Evolutionary conservation across 2,329 filamentous ascomycete genomes (phyloP), one percentile per base, ranked within the genome.

Genomic region (Alternaria infectoria): DNA sequence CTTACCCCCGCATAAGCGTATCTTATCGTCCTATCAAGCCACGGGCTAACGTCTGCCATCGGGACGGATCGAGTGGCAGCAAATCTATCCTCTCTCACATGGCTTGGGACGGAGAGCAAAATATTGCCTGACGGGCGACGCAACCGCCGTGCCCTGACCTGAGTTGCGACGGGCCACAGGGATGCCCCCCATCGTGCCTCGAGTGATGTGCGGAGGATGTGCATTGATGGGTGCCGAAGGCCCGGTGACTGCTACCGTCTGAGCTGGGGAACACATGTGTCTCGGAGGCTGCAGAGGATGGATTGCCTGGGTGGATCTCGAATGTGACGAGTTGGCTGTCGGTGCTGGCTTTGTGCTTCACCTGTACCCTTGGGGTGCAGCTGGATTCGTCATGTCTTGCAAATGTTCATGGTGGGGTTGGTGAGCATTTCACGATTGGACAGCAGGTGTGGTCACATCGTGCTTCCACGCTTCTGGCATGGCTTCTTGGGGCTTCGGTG

Each of bases 61-160:
- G 74, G 74, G 66, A 74, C 74, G 74, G 74, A 75, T 76, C 74
- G 74, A 75, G 67, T 57, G 69, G 59, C 59, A 46, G 51, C 47
- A 63, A 28, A 59, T 59, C 56, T 52, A 15, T 52, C 3, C 36
- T 28, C 36, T 52, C 49, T 62, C 60, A 69, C 61, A 59, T 56
- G 56, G 36, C 47, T 49, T 56, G 60, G 54, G 56, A 63, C 25
- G 49, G 8, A 61, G 36, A 40, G 36, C 36, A 60, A 62, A 64
- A 55, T 36, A 67, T 70, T 72, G 70, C 66, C 74, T 77, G 68
- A 25, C 45, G 50, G 25, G 71, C 73, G 72, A 75, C 68, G 71
- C 73, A 72, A 69, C 69, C 73, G 74, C 72, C 69, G 57, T 62
- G 62, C 61, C 57, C 54, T 61, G 64, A 56, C 50, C 61, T 50